Base-by-base conservation (phyloP, 371 early-diverging fungal genomes). In the Coemansia sp. region DNA sequence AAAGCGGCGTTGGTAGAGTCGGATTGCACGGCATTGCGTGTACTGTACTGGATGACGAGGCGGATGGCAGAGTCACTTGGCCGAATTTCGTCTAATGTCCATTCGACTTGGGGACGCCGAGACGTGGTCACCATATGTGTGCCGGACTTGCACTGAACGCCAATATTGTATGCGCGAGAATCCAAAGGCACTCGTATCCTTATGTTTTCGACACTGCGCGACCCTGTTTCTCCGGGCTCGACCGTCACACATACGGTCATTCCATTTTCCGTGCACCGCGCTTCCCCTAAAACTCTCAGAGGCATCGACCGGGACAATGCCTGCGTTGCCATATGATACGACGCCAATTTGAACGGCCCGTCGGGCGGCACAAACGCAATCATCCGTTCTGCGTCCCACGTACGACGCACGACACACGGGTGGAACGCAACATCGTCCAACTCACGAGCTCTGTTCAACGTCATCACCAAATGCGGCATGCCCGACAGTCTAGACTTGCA, bases 331-430 rank as follows among this genome's bases (percentile, higher is more conserved):
- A 64, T 66, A 28, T 87, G 84, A 73, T 93, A 96, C 11, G 88
- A 89, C 87, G 93, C 90, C 44, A 95, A 84, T 62, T 89, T 92
- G 78, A 94, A 95, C 40, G 85, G 86, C 5, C 95, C 96, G 80
- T 97, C 96, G 7, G 97, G 97, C 15, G 97, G 97, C 3, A 95
- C 87, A 85, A 95, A 97, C 2, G 91, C 92, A 17, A 97, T 79
- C 1, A 87, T 81, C 26, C 88, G 85, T 58, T 94, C 93, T 40
- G 84, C 83, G 59, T 92, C 90, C 87, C 90, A 96, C 61, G 90
- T 90, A 51, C 85, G 83, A 71, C 82, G 85, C 68, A 89, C 84
- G 5, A 95, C 95, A 73, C 94, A 94, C 0, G 92, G 94, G 80
- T 97, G 97, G 75, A 97, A 93, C 51, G 91, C 88, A 36, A 84